Evolutionary conservation across 495 filamentous ascomycete species (phyloP).

Genomic region (Trichoderma asperelloides): DNA sequence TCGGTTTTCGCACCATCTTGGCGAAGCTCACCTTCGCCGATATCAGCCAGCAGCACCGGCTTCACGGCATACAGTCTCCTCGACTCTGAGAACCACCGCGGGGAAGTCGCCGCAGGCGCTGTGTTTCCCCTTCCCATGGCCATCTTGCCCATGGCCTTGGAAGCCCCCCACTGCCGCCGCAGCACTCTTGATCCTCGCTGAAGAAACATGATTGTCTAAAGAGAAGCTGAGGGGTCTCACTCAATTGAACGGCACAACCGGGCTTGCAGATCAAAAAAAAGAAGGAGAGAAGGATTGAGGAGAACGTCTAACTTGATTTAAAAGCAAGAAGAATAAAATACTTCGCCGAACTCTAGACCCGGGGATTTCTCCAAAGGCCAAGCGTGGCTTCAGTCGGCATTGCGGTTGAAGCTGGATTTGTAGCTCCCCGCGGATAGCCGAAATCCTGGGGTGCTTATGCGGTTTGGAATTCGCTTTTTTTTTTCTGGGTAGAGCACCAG

Average conservation of each 20-base stretch:
- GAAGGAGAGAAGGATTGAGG: neutral
- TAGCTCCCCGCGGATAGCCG: constrained; percentile 8
- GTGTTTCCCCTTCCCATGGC: constrained; percentile 17
- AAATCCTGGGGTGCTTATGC: constrained; percentile 5
- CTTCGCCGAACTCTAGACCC: neutral
- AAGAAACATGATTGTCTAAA: constrained; percentile 31
- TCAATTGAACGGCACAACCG: neutral
- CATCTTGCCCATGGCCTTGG: constrained; percentile 24
- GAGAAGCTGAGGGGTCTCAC: neutral
- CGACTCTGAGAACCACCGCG: constrained; percentile 52
- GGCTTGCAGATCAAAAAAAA: neutral
- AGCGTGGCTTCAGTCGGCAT: constrained; percentile 10
- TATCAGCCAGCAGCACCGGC: constrained; percentile 88
- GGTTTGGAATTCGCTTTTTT: neutral
- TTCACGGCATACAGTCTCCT: constrained; percentile 53
- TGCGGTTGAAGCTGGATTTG: constrained; percentile 2
- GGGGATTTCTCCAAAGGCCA: constrained; percentile 1
- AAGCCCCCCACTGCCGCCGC: constrained; percentile 31
- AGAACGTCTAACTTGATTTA: neutral
- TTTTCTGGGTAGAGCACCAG: neutral
- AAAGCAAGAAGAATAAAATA: neutral
- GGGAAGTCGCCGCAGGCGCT: constrained; percentile 19
- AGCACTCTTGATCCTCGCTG: constrained; percentile 32
- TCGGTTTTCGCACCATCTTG: constrained; percentile 7
- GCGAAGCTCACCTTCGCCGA: constrained; percentile 73